Conservation (phyloP, 768 basidiomycete species). For the Boletus tomentosulus region DNA sequence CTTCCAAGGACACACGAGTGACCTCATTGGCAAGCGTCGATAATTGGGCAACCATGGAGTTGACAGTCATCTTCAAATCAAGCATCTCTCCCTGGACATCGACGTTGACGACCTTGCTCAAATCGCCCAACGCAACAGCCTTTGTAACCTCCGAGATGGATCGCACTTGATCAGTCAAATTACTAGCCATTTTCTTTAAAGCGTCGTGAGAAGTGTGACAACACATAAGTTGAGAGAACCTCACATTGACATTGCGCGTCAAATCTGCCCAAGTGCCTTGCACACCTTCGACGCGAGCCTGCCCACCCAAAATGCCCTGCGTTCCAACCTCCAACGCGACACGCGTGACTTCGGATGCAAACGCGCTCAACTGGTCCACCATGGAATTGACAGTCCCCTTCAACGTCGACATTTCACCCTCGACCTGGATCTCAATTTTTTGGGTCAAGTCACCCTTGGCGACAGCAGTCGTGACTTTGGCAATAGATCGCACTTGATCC, state of each 20-base stretch:
- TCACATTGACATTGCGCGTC: slow-evolving; percentile 84
- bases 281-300: slow-evolving; percentile 85
- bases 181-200: slow-evolving; percentile 80
- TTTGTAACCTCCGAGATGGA: slow-evolving; percentile 86
- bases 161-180: slow-evolving; percentile 82
- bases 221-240: not conserved
- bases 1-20: slow-evolving; percentile 88
- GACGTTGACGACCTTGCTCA: slow-evolving; percentile 81
- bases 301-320: slow-evolving; percentile 86
- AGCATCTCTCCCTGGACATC: slow-evolving; percentile 95
- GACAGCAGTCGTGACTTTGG: slow-evolving; percentile 83
- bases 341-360: slow-evolving; percentile 77
- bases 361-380: slow-evolving; percentile 86
- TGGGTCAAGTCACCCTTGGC: slow-evolving; percentile 88
- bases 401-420: slow-evolving; percentile 82
- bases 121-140: slow-evolving; percentile 77
- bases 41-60: slow-evolving; percentile 72
- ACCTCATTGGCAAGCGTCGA: slow-evolving; percentile 77
- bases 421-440: slow-evolving; percentile 88
- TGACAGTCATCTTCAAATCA: slow-evolving; percentile 76
- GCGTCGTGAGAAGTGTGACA: not conserved
- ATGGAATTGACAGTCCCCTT: slow-evolving; percentile 89
- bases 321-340: slow-evolving; percentile 90
- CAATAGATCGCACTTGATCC: slow-evolving; percentile 79
- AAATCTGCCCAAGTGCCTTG: slow-evolving; percentile 93